Percentiles rank a stretch among this genome's conserved stretches.
Evolutionary conservation across 2,329 filamentous ascomycete species (phyloP).

Genomic region (Dactylella cylindrospora): DNA sequence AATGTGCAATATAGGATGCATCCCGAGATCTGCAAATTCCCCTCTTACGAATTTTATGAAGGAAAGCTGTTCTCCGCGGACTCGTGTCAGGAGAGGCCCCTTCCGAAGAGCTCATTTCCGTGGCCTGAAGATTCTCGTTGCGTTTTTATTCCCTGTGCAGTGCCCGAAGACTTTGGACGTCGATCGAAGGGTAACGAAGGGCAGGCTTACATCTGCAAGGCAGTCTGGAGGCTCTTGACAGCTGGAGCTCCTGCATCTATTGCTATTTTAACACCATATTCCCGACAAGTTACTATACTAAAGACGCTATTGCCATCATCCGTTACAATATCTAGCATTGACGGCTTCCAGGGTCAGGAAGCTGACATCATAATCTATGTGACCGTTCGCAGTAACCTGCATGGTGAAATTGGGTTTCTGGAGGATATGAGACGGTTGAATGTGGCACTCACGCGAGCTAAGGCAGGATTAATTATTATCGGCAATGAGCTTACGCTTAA

Average conservation of each 20-base stretch:
- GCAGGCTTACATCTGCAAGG: conserved; percentile 79
- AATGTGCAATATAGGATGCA: conserved; percentile 99
- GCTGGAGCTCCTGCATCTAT: conserved; percentile 78
- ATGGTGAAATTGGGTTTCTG: conserved; percentile 94
- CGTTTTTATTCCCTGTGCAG: conserved; percentile 95
- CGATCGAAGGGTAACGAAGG: conserved; percentile 86
- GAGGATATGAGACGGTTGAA: conserved; percentile 99
- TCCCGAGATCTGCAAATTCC: conserved; percentile 89
- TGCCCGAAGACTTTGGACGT: conserved; percentile 74
- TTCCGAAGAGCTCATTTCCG: conserved; percentile 52
- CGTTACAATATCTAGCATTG: conserved; percentile 64
- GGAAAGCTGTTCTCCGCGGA: conserved; percentile 78
- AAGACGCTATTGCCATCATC: conserved; percentile 93
- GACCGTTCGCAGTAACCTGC: conserved; percentile 86
- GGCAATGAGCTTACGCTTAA: too few relatives aligned
- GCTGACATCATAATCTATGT: conserved; percentile 99
- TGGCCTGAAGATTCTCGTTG: conserved; percentile 87
- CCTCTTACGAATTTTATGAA: conserved; percentile 90
- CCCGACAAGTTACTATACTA: conserved; percentile 80
- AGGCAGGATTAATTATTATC: conserved; percentile 93
- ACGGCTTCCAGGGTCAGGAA: conserved; percentile 95
- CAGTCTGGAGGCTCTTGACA: conserved; percentile 50
- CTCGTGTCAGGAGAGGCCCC: conserved; percentile 67
- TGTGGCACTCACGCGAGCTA: conserved; percentile 92
- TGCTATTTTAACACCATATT: conserved; percentile 97